Base-by-base conservation (phyloP, 768 basidiomycete species). In the Mycena amicta region DNA sequence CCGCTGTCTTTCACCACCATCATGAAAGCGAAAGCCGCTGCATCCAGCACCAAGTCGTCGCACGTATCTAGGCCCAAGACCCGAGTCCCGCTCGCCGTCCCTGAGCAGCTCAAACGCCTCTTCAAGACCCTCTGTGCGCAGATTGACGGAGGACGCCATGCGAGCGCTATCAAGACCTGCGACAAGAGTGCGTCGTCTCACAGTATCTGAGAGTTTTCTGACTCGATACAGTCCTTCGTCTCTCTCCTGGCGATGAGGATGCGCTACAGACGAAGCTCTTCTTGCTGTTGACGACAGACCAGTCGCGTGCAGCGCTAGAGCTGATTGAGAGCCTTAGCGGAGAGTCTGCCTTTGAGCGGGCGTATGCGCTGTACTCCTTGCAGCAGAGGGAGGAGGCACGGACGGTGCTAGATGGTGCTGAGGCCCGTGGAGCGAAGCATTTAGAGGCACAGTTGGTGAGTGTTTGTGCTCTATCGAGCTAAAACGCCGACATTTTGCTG, bases 371-470 rank as follows among this genome's bases (percentile, higher is more conserved):
- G 53, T 96, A 97, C 71, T 85, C 94, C 28, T 73, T 93, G n/a
- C 89, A 93, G 54, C 80, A 80, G 52, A 89, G 92, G 73, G 70
- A 74, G 1, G 90, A 93, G 53, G 90, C 93, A 16, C 69, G 72
- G 58, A 74, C 72, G 11, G 74, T 87, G 27, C 69, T 95, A 22
- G 71, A 72, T 0, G 80, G 72, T 8, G 73, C 76, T n/a, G 78
- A 77, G 53, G 81, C 86, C 61, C 77, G 91, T 60, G 91, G 89
- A 13, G 78, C 85, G 31, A 66, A 84, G 45, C 92, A 95, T 74
- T 77, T 97, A 16, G 90, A 94, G 69, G 94, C 93, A 27, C 95
- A 97, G 69, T 75, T 95, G 72, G 95, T 93, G 70, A 66, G 89
- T 76, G 30, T 53, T 41, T 37, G n/a, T n/a, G n/a, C n/a, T n/a